Conservation (phyloP, 768 basidiomycete genomes). For the Lentinula sp. region DNA sequence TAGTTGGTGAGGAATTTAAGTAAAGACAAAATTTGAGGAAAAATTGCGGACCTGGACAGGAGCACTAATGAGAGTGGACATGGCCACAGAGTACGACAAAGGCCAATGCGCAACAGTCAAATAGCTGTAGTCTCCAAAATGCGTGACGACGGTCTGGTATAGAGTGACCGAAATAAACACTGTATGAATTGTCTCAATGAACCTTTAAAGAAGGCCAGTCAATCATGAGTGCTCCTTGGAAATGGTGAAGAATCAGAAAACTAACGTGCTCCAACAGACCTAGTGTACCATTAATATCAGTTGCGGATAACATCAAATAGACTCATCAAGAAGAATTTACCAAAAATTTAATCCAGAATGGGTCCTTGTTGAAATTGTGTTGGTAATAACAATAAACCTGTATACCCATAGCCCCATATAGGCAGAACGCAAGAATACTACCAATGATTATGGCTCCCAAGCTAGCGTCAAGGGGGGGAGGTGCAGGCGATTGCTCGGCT, state of each 20-base stretch:
- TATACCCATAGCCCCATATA: background rate
- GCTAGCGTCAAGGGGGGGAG: background rate
- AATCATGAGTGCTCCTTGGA: too few species aligned
- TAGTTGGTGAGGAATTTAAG: background rate
- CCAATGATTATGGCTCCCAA: background rate
- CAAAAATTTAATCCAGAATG: background rate
- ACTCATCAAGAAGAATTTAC: background rate
- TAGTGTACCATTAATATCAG: too few species aligned
- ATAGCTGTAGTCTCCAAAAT: background rate
- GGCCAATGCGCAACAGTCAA: background rate
- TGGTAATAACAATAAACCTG: constrained; percentile 1
- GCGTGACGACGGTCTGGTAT: background rate
- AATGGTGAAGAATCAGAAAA: too few species aligned
- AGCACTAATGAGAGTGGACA: background rate
- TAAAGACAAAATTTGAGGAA: background rate
- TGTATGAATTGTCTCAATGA: too few species aligned
- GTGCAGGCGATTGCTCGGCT: too few species aligned
- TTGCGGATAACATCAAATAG: too few species aligned
- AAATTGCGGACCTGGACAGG: background rate
- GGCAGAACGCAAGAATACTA: background rate
- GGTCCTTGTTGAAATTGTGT: constrained; percentile 1
- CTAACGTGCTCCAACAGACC: too few species aligned
- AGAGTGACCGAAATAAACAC: too few species aligned
- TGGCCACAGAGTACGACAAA: background rate
- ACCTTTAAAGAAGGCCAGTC: too few species aligned